These are phyloP conservation scores for Monosporascus sp. DNA, from an alignment of 2,329 filamentous ascomycete species.

Conservation along the genomic window DNA sequence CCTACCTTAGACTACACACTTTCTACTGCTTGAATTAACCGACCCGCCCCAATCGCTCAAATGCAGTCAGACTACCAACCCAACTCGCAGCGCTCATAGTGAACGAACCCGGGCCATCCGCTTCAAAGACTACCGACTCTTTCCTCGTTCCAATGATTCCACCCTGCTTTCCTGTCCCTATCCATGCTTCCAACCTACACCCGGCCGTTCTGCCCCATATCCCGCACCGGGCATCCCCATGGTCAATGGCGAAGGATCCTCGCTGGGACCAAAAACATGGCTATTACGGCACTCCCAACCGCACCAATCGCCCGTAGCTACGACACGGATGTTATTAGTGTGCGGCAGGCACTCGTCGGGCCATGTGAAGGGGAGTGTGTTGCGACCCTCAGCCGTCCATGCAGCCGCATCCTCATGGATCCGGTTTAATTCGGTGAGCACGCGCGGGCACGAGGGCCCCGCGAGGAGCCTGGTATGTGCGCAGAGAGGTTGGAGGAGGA, in stretches of 20 bases:
- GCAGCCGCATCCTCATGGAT: slow-evolving; percentile 15
- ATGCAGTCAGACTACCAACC: too few species aligned
- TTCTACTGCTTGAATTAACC: too few species aligned
- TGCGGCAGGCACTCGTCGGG: slow-evolving; percentile 14
- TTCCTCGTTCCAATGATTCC: neutral
- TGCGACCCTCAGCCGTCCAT: slow-evolving; percentile 2
- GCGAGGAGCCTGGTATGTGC: slow-evolving; percentile 14
- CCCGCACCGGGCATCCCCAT: slow-evolving; percentile 14
- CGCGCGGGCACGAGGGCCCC: slow-evolving; percentile 15
- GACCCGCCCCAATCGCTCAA: too few species aligned
- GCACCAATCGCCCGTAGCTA: slow-evolving; percentile 17
- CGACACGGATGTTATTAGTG: slow-evolving; percentile 7
- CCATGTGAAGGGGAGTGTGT: slow-evolving; percentile 13
- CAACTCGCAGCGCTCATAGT: too few species aligned
- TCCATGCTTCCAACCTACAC: slow-evolving; percentile 15
- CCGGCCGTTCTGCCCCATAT: slow-evolving; percentile 13
- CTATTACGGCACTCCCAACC: slow-evolving; percentile 25
- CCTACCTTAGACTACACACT: too few species aligned
- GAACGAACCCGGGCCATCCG: too few species aligned
- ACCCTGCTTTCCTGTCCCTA: too few species aligned
- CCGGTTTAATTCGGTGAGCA: slow-evolving; percentile 13
- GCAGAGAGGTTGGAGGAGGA: slow-evolving; percentile 16
- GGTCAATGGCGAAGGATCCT: neutral
- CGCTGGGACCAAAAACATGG: neutral
- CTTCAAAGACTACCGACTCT: too few species aligned